Evolutionary conservation across 2,329 filamentous ascomycete species (phyloP), one percentile per base, ranked within the genome.

Genomic region (Talaromyces piceae): DNA sequence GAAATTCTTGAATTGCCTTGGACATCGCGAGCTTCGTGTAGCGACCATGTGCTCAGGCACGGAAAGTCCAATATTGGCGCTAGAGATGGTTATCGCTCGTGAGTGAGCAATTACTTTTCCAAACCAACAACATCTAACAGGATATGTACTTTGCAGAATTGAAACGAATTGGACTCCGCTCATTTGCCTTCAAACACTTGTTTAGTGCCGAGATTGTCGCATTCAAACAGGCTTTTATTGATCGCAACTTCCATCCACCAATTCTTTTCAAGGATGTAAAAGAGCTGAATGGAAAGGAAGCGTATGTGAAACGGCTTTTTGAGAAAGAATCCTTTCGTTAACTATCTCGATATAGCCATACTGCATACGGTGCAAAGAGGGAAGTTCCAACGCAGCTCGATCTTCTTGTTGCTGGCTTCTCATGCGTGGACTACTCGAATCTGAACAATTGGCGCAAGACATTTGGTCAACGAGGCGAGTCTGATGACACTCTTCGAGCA

Each of bases 21-120:
- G 65, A 7, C 61, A 61, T 2, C 61, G 70, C 5, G 61, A 70
- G 4, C 58, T 86, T 23, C 68, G 75, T 7, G 71, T 90, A 23
- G 86, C 77, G 0, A 91, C 87, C 0, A 81, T 90, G 72, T 91
- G 86, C 62, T 90, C 86, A 1, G 87, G 87, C 0, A 91, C 87
- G 0, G 87, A 91, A 58, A 81, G 82, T 4, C 87, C 87, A 0
- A 68, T 91, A 2, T 72, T 90, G 1, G 83, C 83, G 0, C 62
- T 89, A 12, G 69, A 80, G 12, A 71, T 83, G 63, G 67, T 88
- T 43, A 64, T 69, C 33, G 70, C 78, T 13, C 69, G 76, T 67
- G 63, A 64, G 59, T 56, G 16, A n/a, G 31, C 23, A 31, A 26
- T 43, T 12, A 22, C 18, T 30, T 8, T 37, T n/a, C 28, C 12